Conservation (phyloP, 2,329 filamentous ascomycete genomes). For the Alternaria sp. region DNA sequence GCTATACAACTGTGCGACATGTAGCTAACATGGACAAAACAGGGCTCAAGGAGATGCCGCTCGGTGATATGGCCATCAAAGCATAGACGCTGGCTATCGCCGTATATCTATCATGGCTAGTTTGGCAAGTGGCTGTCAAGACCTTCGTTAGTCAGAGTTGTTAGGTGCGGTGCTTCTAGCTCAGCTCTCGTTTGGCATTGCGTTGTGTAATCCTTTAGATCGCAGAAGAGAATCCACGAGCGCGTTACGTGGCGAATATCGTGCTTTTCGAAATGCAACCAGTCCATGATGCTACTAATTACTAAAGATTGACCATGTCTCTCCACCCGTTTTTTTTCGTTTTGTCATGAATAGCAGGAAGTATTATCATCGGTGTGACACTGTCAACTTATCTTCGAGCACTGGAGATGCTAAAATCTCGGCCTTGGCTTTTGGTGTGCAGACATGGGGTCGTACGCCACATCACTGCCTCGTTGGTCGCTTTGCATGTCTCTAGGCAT, state of each 20-base stretch:
- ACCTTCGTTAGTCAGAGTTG: neutral
- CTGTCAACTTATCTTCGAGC: neutral
- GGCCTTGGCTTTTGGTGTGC: neutral
- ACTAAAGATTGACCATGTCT: neutral
- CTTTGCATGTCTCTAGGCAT: neutral
- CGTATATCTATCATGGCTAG: neutral
- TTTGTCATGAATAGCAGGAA: neutral
- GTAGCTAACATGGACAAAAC: constrained; percentile 13
- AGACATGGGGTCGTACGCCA: neutral
- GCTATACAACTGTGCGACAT: neutral
- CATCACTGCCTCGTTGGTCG: neutral
- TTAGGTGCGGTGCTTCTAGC: neutral
- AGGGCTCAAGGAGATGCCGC: constrained; percentile 40
- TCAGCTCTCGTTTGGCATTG: constrained; percentile 9
- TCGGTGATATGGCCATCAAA: constrained; percentile 33
- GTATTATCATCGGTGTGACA: neutral
- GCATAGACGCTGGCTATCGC: constrained; percentile 17
- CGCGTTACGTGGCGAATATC: neutral
- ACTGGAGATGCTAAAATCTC: neutral
- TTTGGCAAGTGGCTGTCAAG: neutral
- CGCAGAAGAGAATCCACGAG: neutral
- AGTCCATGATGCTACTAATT: neutral
- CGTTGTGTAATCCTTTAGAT: constrained; percentile 1
- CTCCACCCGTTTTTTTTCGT: neutral
- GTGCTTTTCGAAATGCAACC: neutral